A percentile compares a stretch with the other conserved stretches of the same genome.
These are phyloP conservation scores for Macrolepiota fuliginosa DNA, from an alignment of 768 basidiomycete genomes.

Conservation along the genomic window DNA sequence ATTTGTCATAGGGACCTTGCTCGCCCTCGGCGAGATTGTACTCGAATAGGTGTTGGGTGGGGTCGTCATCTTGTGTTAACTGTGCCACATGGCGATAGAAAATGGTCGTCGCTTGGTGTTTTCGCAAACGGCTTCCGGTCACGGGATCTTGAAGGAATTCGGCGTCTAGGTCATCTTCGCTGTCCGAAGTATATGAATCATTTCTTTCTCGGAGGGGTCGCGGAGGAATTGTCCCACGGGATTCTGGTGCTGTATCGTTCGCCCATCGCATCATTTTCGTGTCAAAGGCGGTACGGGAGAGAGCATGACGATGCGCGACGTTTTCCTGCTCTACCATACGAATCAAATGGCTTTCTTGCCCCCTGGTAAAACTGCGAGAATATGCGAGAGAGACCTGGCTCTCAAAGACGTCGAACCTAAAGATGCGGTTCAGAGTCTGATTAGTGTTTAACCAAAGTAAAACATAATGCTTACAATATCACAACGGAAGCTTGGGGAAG, in stretches of 20 bases:
- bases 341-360: constrained; percentile 50
- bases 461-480: constrained; percentile 46
- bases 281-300: constrained; percentile 41
- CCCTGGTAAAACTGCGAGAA: constrained; percentile 44
- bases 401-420: constrained; percentile 60
- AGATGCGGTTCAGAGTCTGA: neutral
- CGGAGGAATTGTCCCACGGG: constrained; percentile 44
- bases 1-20: constrained; percentile 20
- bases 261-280: constrained; percentile 49
- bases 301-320: constrained; percentile 48
- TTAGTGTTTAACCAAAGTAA: constrained; percentile 5
- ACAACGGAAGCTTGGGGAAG: constrained; percentile 56
- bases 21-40: constrained; percentile 28
- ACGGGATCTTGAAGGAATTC: constrained; percentile 47
- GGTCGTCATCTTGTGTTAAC: constrained; percentile 13
- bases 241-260: constrained; percentile 35
- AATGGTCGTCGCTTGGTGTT: constrained; percentile 53
- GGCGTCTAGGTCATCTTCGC: constrained; percentile 42
- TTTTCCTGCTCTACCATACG: constrained; percentile 64
- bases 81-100: constrained; percentile 51
- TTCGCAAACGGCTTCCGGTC: constrained; percentile 56
- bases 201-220: constrained; percentile 34
- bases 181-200: constrained; percentile 46
- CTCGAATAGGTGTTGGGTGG: constrained; percentile 33
- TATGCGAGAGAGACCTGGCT: constrained; percentile 61